A percentile compares a stretch with the other conserved stretches of the same genome.
Conservation (phyloP, 352 stramenopile species). For the Pilasporangium apinafurcum region DNA sequence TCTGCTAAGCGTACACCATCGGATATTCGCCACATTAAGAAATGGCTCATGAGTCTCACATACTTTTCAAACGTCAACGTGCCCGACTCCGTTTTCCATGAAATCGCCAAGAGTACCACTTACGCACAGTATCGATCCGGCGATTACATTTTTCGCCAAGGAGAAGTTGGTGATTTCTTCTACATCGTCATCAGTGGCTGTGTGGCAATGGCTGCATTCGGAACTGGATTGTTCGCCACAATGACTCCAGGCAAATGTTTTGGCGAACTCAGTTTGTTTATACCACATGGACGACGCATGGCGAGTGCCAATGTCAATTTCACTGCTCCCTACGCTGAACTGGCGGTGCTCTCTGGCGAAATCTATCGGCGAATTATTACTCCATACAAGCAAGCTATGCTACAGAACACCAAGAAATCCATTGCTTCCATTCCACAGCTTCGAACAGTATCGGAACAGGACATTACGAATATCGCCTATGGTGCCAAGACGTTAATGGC, state of each 20-base stretch:
- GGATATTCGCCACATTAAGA: slow-evolving; percentile 53
- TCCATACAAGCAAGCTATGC: slow-evolving; percentile 62
- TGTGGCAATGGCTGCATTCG: slow-evolving; percentile 55
- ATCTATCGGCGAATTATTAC: slow-evolving; percentile 66
- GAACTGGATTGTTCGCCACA: slow-evolving; percentile 60
- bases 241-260: slow-evolving; percentile 62
- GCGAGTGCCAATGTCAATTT: slow-evolving; percentile 67
- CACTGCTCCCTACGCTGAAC: slow-evolving; percentile 28
- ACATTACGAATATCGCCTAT: slow-evolving; percentile 63
- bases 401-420: slow-evolving; percentile 41
- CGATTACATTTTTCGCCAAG: slow-evolving; percentile 68
- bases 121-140: slow-evolving; percentile 36
- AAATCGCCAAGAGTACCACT: slow-evolving; percentile 37
- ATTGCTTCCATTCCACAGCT: slow-evolving; percentile 50
- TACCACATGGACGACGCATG: slow-evolving; percentile 37
- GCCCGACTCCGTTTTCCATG: slow-evolving; percentile 40
- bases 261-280: slow-evolving; percentile 66
- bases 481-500: slow-evolving; percentile 37
- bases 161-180: slow-evolving; percentile 58
- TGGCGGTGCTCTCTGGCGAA: slow-evolving; percentile 50
- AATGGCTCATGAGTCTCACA: slow-evolving; percentile 56
- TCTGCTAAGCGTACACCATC: slow-evolving; percentile 21
- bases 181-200: slow-evolving; percentile 68
- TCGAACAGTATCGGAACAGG: slow-evolving; percentile 27
- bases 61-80: slow-evolving; percentile 59